Base-by-base conservation (phyloP, 495 filamentous ascomycete genomes). In the Penicillium cataractarum region DNA sequence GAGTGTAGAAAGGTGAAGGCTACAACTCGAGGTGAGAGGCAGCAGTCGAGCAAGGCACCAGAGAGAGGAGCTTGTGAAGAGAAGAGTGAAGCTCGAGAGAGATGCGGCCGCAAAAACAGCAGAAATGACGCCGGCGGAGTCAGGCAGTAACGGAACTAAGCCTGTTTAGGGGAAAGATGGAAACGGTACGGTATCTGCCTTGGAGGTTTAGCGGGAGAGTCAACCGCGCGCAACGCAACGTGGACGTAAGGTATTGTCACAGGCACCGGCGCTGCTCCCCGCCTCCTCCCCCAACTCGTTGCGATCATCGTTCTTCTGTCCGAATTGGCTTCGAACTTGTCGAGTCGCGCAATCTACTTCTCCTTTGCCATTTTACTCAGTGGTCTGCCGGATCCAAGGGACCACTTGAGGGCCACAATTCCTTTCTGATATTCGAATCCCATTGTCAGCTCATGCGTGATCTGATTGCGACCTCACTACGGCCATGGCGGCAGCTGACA, bases 401-500 rank as follows among this genome's bases (percentile, higher is more conserved):
- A 44, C 24, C 19, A 21, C 9, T 52, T 2, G 13, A 4, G 17
- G 15, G 15, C 22, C 15, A 39, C 44, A 59, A 29, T 52, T 52
- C 21, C 15, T 59, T 19, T 19, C 8, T 12, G 15, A 12, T 6
- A 19, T 26, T 44, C 29, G 17, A 7, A 10, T 6, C 50, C 46
- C 37, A 44, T 37, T 44, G 21, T 24, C 33, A 53, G 62, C 62
- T 53, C 63, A 72, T 72, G 68, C 61, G 68, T 62, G 57, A 37
- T 65, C 57, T 68, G 60, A 40, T 55, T 55, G 49, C 55, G 48
- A 65, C 52, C 61, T 58, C 48, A 60, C 55, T 54, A 50, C 42
- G 61, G 76, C 68, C 72, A 94, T 94, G 91, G 88, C 89, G 69
- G 89, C 91, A 75, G 79, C 85, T 66, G 89, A 91, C 64, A 84